A percentile compares a stretch with the other conserved stretches of the same genome.
Conservation (phyloP, 139 green algal genomes). For the Volvox reticuliferus region DNA sequence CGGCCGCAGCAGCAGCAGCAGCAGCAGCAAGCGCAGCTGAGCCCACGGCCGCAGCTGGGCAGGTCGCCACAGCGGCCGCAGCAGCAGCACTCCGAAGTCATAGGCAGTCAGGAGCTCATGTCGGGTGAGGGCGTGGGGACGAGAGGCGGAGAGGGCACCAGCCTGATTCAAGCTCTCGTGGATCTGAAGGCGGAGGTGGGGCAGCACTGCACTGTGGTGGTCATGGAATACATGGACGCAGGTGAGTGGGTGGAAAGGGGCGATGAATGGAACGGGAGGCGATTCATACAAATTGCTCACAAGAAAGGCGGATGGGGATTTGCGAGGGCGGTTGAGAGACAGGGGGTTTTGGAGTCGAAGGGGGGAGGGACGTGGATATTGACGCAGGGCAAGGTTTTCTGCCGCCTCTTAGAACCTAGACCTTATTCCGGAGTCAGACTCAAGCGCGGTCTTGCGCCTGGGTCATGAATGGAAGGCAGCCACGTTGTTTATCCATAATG, state of each 20-base stretch:
- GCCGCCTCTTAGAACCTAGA: no score
- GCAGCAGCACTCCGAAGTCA: background rate
- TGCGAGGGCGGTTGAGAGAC: background rate
- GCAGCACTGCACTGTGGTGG: slow-evolving; percentile 30
- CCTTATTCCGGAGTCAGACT: no score
- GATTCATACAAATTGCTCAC: background rate
- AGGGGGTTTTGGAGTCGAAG: background rate
- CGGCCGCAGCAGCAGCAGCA: background rate
- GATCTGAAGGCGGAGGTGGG: slow-evolving; percentile 27
- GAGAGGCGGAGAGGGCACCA: background rate
- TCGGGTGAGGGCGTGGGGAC: background rate
- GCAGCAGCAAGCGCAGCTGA: background rate
- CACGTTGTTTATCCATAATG: no score
- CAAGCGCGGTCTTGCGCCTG: no score
- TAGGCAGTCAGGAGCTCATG: background rate
- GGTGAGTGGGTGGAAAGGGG: slow-evolving; percentile 9
- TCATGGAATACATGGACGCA: slow-evolving; percentile 48
- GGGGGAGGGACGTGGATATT: no score
- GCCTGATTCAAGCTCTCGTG: slow-evolving; percentile 22
- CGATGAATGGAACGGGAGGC: background rate
- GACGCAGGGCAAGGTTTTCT: no score
- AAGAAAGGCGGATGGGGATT: background rate
- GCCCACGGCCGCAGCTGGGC: background rate
- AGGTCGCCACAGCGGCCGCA: background rate
- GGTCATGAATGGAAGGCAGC: no score